Conservation (phyloP, 1,284 basidiomycete species). For the Rhizoctonia solani region DNA sequence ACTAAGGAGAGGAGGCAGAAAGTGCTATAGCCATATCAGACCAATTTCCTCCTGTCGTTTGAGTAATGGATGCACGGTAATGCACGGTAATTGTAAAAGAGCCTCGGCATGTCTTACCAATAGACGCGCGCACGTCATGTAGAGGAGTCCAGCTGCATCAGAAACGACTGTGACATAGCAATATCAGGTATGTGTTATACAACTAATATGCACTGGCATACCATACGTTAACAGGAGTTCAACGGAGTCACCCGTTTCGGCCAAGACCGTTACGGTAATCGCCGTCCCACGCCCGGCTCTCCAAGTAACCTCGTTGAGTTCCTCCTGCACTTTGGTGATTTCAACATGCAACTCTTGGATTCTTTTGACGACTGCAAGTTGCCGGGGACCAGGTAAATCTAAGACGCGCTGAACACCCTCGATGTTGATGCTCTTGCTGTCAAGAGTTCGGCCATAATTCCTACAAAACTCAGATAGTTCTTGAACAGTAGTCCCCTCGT, state of each 20-base stretch:
- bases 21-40: constrained; percentile 39
- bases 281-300: constrained; percentile 35
- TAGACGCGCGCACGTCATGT: constrained; percentile 42
- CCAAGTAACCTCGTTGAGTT: constrained; percentile 28
- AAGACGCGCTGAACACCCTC: constrained; percentile 38
- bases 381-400: constrained; percentile 36
- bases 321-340: constrained; percentile 31
- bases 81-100: constrained; percentile 38
- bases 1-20: constrained; percentile 40
- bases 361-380: constrained; percentile 27
- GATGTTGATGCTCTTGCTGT: constrained; percentile 35
- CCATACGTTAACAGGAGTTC: constrained; percentile 38
- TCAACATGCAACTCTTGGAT: constrained; percentile 27
- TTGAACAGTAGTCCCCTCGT: constrained; percentile 32
- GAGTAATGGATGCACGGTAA: constrained; percentile 42
- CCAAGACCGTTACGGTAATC: constrained; percentile 37
- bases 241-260: constrained; percentile 36
- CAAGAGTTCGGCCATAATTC: constrained; percentile 38
- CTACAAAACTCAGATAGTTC: constrained; percentile 34
- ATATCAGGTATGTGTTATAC: not conserved
- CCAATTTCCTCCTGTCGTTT: constrained; percentile 42
- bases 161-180: constrained; percentile 38
- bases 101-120: constrained; percentile 21
- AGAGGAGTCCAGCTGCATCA: constrained; percentile 41
- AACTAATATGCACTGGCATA: constrained; percentile 24